Conservation (phyloP, 768 basidiomycete genomes). For the Amanita rubescens region DNA sequence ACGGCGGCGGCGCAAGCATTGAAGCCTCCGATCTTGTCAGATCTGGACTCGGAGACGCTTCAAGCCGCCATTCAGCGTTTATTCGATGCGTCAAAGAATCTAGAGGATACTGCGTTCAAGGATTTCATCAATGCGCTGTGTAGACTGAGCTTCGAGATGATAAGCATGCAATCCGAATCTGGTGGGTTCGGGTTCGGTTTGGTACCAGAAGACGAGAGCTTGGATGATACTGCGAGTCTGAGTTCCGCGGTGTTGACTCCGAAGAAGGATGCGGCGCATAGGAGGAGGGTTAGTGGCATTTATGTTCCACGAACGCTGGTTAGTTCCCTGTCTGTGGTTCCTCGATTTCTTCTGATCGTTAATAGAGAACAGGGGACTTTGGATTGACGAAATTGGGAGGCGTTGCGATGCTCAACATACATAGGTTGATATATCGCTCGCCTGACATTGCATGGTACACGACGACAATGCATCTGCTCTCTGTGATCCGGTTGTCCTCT, state of each 20-base stretch:
- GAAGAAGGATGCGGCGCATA: slow-evolving; percentile 38
- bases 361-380: slow-evolving; percentile 84
- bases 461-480: slow-evolving; percentile 73
- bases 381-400: slow-evolving; percentile 83
- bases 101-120: slow-evolving; percentile 78
- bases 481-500: slow-evolving; percentile 57
- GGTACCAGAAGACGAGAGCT: slow-evolving; percentile 28
- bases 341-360: slow-evolving; percentile 4
- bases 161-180: slow-evolving; percentile 70
- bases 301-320: slow-evolving; percentile 75
- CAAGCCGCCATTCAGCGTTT: slow-evolving; percentile 70
- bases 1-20: slow-evolving; percentile 10
- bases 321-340: slow-evolving; percentile 20
- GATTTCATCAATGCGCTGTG: slow-evolving; percentile 75
- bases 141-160: slow-evolving; percentile 86
- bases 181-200: slow-evolving; percentile 20
- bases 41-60: slow-evolving; percentile 71
- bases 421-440: slow-evolving; percentile 78
- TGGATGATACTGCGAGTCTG: slow-evolving; percentile 28
- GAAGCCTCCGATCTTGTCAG: slow-evolving; percentile 58
- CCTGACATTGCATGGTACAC: slow-evolving; percentile 82
- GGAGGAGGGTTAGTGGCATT: slow-evolving; percentile 82
- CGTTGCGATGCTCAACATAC: slow-evolving; percentile 76
- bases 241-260: slow-evolving; percentile 31
- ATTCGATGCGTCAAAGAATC: slow-evolving; percentile 78